These are phyloP conservation scores for Ephemerocybe angulata DNA, from an alignment of 768 basidiomycete genomes.

Conservation along the genomic window DNA sequence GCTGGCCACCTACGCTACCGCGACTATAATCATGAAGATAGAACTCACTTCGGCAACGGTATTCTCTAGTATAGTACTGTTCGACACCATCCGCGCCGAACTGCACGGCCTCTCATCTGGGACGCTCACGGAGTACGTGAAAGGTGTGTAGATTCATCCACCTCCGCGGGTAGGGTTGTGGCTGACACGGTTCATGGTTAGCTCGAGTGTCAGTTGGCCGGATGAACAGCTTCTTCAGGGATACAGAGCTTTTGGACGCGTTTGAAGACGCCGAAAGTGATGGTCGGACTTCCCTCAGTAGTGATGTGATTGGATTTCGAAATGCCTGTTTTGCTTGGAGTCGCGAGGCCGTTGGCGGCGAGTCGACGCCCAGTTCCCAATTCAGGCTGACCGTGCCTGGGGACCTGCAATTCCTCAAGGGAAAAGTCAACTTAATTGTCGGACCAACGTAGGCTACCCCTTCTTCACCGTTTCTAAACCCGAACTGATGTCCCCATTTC, in stretches of 20 bases:
- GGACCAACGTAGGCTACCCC: slow-evolving; percentile 46
- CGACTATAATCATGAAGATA: slow-evolving; percentile 36
- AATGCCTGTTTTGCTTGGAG: slow-evolving; percentile 58
- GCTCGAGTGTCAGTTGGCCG: slow-evolving; percentile 65
- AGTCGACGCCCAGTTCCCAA: slow-evolving; percentile 20
- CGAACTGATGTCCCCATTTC: background rate
- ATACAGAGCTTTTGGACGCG: slow-evolving; percentile 35
- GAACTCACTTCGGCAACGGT: slow-evolving; percentile 32
- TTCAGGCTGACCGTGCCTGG: slow-evolving; percentile 53
- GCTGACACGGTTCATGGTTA: slow-evolving; percentile 6
- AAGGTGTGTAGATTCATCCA: background rate
- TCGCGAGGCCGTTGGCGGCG: slow-evolving; percentile 28
- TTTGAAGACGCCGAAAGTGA: background rate
- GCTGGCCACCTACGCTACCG: slow-evolving; percentile 59
- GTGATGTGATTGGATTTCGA: slow-evolving; percentile 43
- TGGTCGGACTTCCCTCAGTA: slow-evolving; percentile 2
- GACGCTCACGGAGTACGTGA: too few relatives aligned
- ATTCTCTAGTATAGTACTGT: slow-evolving; percentile 53
- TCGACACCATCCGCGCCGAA: slow-evolving; percentile 50
- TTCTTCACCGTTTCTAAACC: background rate
- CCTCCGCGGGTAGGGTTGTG: background rate
- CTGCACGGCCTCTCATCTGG: slow-evolving; percentile 23
- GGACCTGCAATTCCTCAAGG: slow-evolving; percentile 51
- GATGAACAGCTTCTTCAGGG: slow-evolving; percentile 29
- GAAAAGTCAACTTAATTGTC: slow-evolving; percentile 53